A percentile compares a stretch with the other conserved stretches of the same genome.
Conservation (phyloP, 345 rosid genomes). For the Melaleuca quinquenervia region DNA sequence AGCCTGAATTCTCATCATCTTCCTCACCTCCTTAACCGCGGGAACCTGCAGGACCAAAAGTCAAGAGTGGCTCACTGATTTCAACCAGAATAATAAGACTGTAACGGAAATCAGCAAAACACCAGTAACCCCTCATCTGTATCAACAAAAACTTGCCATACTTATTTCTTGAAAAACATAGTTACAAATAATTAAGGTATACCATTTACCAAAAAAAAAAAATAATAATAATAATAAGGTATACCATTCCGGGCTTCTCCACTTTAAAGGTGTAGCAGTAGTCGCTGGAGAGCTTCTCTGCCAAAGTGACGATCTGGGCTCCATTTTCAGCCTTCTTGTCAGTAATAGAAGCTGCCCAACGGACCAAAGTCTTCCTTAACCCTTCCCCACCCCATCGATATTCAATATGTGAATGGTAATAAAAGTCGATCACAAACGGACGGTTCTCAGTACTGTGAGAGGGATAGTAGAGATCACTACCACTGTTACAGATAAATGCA, state of each 20-base stretch:
- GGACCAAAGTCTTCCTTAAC: slow-evolving; percentile 80
- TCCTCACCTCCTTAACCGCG: slow-evolving; percentile 78
- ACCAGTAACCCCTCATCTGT: not conserved
- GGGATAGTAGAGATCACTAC: slow-evolving; percentile 90
- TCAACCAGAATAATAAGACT: not conserved
- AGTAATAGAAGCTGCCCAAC: slow-evolving; percentile 63
- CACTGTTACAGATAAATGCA: slow-evolving; percentile 92
- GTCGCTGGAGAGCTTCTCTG: slow-evolving; percentile 81
- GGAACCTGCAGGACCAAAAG: slow-evolving; percentile 38
- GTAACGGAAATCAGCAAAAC: not conserved
- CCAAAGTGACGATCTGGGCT: slow-evolving; percentile 48
- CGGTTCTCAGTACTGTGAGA: slow-evolving; percentile 50
- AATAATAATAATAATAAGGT: no score
- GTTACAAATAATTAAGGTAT: slow-evolving; percentile 1
- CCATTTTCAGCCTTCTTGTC: slow-evolving; percentile 39
- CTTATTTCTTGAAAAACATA: not conserved
- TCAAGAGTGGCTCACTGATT: not conserved
- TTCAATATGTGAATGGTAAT: slow-evolving; percentile 93
- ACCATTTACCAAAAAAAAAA: no score
- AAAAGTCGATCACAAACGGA: slow-evolving; percentile 72
- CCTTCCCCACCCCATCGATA: slow-evolving; percentile 99
- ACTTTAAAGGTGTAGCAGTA: slow-evolving; percentile 77
- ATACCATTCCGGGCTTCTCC: slow-evolving; percentile 58
- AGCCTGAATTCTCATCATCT: slow-evolving; percentile 78
- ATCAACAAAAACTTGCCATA: not conserved